Base-by-base conservation (phyloP, 495 filamentous ascomycete species). In the Ramalina intermedia region DNA sequence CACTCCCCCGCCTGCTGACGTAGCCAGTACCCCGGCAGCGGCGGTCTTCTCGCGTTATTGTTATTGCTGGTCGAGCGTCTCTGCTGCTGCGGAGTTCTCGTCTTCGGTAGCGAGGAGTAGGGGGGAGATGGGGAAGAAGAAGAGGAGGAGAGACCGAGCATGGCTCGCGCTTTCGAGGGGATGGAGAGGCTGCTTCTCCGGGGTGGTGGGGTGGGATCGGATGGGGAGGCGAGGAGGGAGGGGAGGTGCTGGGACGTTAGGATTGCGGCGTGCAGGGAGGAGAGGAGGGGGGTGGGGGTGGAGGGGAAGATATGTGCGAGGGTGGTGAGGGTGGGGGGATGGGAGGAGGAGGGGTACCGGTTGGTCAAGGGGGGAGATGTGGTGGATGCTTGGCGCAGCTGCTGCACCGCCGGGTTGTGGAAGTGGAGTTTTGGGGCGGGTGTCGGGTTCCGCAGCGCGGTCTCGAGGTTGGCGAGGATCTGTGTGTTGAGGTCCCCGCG, bases 221-320 rank as follows among this genome's bases (percentile, higher is more conserved):
- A 23, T 41, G 44, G 45, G 9, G 40, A 20, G 27, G 39, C 26
- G 33, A 37, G 45, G 41, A 49, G 49, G 8, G 36, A 41, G 8
- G 41, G 36, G 26, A 54, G 14, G 18, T 51, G 49, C 7, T 57
- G 41, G n/a, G 49, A 39, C 23, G 47, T 44, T 6, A 55, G 24
- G 35, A 47, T 35, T 11, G 52, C 51, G 17, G 52, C 52, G 29
- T 55, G 41, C 5, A 57, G 52, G 24, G 44, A 51, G 9, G 55
- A 46, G 13, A 57, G 48, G 8, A 51, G 39, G 21, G 21, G 38
- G 3, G 35, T 13, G 12, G 48, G 5, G 42, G 55, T 51, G 7
- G 35, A 5, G 23, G 55, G 55, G 45, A 57, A 57, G 33, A 57
- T 43, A 6, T 27, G 43, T 4, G n/a, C 40, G 40, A 57, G 52